phyloP scores from a whole-genome alignment of 1,284 basidiomycete genomes.

The Melampsora americana region DNA sequence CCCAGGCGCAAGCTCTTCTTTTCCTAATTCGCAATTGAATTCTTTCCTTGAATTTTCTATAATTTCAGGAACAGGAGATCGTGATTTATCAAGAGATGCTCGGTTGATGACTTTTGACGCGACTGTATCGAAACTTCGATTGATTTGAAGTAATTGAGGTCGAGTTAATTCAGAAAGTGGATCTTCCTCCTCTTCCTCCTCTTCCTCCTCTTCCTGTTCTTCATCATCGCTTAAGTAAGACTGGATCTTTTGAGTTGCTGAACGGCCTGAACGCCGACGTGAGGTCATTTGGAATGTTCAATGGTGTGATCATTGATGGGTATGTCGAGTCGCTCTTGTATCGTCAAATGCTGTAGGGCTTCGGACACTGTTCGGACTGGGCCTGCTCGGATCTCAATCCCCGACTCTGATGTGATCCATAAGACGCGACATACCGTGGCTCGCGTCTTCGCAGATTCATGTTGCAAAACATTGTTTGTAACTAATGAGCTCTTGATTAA shows the following conservation, averaged over 20 bases:
- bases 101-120: not conserved
- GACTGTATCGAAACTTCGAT: conserved; percentile 28
- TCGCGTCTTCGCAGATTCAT: no score
- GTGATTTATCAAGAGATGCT: not conserved
- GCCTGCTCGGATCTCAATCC: no score
- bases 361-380: no score
- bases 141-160: conserved; percentile 37
- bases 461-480: no score
- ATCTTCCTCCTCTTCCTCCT: conserved; percentile 22
- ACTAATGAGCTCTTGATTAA: no score
- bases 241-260: not conserved
- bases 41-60: not conserved
- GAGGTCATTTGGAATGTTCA: not conserved
- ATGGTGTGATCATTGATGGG: no score
- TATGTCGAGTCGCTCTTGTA: no score
- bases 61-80: not conserved
- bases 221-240: conserved; percentile 3
- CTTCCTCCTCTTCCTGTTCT: not conserved
- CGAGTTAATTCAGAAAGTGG: conserved; percentile 36
- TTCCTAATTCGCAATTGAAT: not conserved
- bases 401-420: no score
- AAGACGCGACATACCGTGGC: no score
- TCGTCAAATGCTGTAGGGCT: no score
- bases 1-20: not conserved
- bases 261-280: not conserved